phyloP scores from a whole-genome alignment of 2,329 filamentous ascomycete species.

The Sporothrix pallida region DNA sequence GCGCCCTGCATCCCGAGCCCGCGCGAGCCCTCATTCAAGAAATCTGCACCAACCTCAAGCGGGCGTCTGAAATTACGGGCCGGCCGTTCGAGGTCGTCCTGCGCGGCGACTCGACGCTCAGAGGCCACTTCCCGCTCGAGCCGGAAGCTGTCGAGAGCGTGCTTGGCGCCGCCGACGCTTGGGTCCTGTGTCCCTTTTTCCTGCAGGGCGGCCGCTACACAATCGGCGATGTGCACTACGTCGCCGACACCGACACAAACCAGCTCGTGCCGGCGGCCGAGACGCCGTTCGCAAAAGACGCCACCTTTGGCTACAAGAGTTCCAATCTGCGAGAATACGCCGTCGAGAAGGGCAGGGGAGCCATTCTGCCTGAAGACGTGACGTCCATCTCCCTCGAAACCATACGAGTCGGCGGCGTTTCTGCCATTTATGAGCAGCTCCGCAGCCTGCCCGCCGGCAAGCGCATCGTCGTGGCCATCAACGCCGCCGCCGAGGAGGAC shows the following conservation, averaged over 20 bases:
- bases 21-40: slow-evolving; percentile 55
- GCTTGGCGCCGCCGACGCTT: slow-evolving; percentile 57
- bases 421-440: slow-evolving; percentile 52
- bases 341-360: slow-evolving; percentile 55
- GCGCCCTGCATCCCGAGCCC: slow-evolving; percentile 57
- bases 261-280: slow-evolving; percentile 54
- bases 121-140: slow-evolving; percentile 87
- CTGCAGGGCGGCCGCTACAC: slow-evolving; percentile 63
- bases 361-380: slow-evolving; percentile 45
- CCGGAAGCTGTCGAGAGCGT: slow-evolving; percentile 68
- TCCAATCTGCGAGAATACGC: slow-evolving; percentile 61
- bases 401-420: slow-evolving; percentile 48
- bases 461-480: slow-evolving; percentile 52
- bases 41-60: slow-evolving; percentile 57
- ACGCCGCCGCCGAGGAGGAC: slow-evolving; percentile 56
- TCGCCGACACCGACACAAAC: slow-evolving; percentile 54
- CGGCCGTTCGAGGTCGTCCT: slow-evolving; percentile 60
- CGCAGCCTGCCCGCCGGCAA: slow-evolving; percentile 48
- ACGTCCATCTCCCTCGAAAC: slow-evolving; percentile 54
- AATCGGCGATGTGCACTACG: slow-evolving; percentile 63
- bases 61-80: slow-evolving; percentile 49
- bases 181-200: slow-evolving; percentile 65
- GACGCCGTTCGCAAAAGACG: slow-evolving; percentile 63
- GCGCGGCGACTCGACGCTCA: slow-evolving; percentile 68
- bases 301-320: slow-evolving; percentile 61